Base-by-base conservation (phyloP, 768 basidiomycete genomes). In the Cyclocybe cylindracea region DNA sequence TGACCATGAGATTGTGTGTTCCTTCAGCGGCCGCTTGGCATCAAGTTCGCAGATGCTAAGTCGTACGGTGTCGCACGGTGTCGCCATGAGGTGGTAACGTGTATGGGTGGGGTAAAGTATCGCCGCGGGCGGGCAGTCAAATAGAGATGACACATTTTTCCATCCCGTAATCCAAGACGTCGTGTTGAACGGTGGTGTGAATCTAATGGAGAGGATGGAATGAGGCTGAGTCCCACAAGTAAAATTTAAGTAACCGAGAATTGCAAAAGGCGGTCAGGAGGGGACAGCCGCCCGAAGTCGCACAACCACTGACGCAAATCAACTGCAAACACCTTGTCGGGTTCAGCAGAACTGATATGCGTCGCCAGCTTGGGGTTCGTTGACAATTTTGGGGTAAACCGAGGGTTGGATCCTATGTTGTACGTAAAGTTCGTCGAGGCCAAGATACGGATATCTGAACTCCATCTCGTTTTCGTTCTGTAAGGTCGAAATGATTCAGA, bases 91-190 rank as follows among this genome's bases (percentile, higher is more conserved):
- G 48, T 31, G 61, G 58, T 16, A 65, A 47, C n/a, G 58, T 49
- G 29, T 59, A 64, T 19, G 59, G 61, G 46, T 67, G 64, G 4
- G 64, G 66, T 19, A 67, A 53, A n/a, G 33, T 35, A 19, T 58
- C 61, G 35, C 56, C 62, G 8, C 58, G 53, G 8, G 53, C 40
- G 29, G 66, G 66, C 19, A 67, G 57, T 37, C 62, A 61, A 19
- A 61, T 58, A 10, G 59, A 55, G 29, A 67, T 43, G 11, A 58
- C 48, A 49, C 64, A 67, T 14, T 59, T 57, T 44, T 67, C 66
- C 66, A 65, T 67, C 19, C 66, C 66, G 51, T 63, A 67, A 59
- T 67, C 66, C 6, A 67, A 49, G 19, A 67, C 50, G 39, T 61
- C 52, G 38, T 63, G 65, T 35, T 67, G 64, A 3, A 53, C 39